phyloP scores from a whole-genome alignment of 2,329 filamentous ascomycete species.

The Talaromyces sp. region DNA sequence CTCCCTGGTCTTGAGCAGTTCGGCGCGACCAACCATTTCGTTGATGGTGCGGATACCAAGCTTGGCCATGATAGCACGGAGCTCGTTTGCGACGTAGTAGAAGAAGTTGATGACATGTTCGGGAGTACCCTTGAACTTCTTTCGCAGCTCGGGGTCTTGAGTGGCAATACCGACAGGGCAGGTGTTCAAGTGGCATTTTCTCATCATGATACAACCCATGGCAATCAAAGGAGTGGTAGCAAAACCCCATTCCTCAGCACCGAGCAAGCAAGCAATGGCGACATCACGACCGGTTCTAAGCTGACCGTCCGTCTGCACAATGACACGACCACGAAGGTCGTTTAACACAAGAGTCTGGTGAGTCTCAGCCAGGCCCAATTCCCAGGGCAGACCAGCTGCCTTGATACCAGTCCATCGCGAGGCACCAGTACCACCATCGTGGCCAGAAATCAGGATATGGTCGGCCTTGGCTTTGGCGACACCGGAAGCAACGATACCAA shows the following conservation, averaged over 20 bases:
- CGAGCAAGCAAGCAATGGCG: slow-evolving; percentile 87
- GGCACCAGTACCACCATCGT: slow-evolving; percentile 94
- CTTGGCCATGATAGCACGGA: slow-evolving; percentile 94
- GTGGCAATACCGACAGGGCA: slow-evolving; percentile 86
- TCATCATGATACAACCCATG: slow-evolving; percentile 95
- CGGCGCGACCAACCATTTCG: slow-evolving; percentile 93
- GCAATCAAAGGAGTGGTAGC: slow-evolving; percentile 91
- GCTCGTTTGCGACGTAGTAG: slow-evolving; percentile 94
- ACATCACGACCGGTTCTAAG: slow-evolving; percentile 88
- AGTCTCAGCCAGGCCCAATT: slow-evolving; percentile 91
- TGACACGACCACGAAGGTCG: slow-evolving; percentile 88
- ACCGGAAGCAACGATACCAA: slow-evolving; percentile 94
- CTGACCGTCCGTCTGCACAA: slow-evolving; percentile 95
- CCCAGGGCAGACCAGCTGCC: slow-evolving; percentile 94
- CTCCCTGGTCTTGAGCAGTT: slow-evolving; percentile 78
- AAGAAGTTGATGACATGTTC: slow-evolving; percentile 99
- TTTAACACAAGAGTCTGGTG: slow-evolving; percentile 95
- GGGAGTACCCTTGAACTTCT: slow-evolving; percentile 88
- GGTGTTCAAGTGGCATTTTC: slow-evolving; percentile 55
- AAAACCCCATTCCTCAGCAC: slow-evolving; percentile 98
- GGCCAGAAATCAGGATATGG: slow-evolving; percentile 92
- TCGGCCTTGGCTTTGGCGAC: slow-evolving; percentile 97
- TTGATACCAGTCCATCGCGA: slow-evolving; percentile 99
- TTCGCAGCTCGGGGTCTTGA: slow-evolving; percentile 86
- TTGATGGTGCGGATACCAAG: slow-evolving; percentile 93